A percentile compares a stretch with the other conserved stretches of the same genome.
These are phyloP conservation scores for Trypanosomatidae sp. DNA, from an alignment of 208 protist genomes.

Conservation along the genomic window DNA sequence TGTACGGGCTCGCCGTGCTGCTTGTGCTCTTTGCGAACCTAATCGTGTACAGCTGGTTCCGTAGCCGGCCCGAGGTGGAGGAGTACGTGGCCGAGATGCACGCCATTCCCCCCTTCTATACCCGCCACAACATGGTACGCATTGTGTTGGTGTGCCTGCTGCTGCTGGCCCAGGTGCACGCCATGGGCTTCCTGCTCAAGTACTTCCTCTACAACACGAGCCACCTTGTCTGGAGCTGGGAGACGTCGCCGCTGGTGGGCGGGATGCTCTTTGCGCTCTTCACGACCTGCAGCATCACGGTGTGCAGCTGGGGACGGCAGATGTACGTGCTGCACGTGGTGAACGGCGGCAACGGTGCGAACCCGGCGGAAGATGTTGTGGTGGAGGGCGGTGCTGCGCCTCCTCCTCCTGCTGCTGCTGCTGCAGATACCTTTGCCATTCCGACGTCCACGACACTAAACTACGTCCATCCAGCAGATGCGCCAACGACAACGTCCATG, in stretches of 20 bases:
- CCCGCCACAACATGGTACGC: slow-evolving; percentile 37
- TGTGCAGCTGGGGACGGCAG: slow-evolving; percentile 21
- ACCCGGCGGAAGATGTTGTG: slow-evolving; percentile 16
- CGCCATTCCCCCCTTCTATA: slow-evolving; percentile 62
- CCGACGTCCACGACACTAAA: too few species aligned
- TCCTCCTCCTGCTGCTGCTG: too few species aligned
- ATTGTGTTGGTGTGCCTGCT: slow-evolving; percentile 36
- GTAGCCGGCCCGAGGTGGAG: slow-evolving; percentile 44
- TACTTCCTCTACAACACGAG: slow-evolving; percentile 63
- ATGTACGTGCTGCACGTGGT: slow-evolving; percentile 9
- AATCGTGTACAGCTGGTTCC: slow-evolving; percentile 69
- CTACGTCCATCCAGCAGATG: too few species aligned
- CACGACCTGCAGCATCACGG: slow-evolving; percentile 12
- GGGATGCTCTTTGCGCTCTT: slow-evolving; percentile 39
- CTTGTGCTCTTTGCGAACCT: slow-evolving; percentile 45
- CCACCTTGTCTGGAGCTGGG: slow-evolving; percentile 71
- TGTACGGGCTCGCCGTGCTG: slow-evolving; percentile 44
- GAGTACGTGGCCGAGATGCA: slow-evolving; percentile 52
- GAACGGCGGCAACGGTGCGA: neutral
- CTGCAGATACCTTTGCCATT: too few species aligned
- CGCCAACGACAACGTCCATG: too few species aligned
- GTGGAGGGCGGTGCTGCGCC: neutral
- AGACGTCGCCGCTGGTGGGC: slow-evolving; percentile 66
- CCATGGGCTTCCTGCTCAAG: slow-evolving; percentile 61
- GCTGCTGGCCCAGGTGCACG: slow-evolving; percentile 49